Base-by-base conservation (phyloP, 306 rosid genomes). In the Inga laurina region DNA sequence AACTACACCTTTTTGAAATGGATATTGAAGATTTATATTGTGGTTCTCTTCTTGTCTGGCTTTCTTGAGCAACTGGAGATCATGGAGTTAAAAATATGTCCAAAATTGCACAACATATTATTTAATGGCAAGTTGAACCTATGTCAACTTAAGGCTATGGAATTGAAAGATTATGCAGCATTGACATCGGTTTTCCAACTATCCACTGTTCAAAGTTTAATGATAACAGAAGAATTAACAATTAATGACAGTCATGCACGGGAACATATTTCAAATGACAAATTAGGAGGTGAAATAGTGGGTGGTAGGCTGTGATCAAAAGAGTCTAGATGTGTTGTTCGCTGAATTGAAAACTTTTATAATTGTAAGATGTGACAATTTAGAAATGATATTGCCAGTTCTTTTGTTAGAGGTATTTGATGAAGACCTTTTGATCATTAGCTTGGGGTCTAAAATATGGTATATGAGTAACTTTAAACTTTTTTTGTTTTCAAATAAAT, bases 361-460 rank as follows among this genome's bases (percentile, higher is more conserved):
- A 30, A 69, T 85, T 21, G 74, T 30, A 16, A 75, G 52, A 30
- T 85, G 88, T 39, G n/a, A 13, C 3, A 14, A 4, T 74, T 24
- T 85, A n/a, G 80, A 85, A 77, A 76, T 81, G 46, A 39, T 76
- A 54, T 62, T 85, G 30, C 85, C 80, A 48, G 32, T 32, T 32
- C 32, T 32, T 85, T 65, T 41, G 75, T 0, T 2, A 32, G 32
- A 32, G 74, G 61, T 14, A 83, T 78, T 78, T n/a, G n/a, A n/a
- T n/a, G n/a, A n/a, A n/a, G n/a, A n/a, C n/a, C n/a, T n/a, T n/a
- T n/a, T n/a, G n/a, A n/a, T n/a, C n/a, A n/a, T n/a, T n/a, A n/a
- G n/a, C n/a, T n/a, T n/a, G n/a, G n/a, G n/a, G n/a, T n/a, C n/a
- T n/a, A n/a, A n/a, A n/a, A n/a, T n/a, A n/a, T n/a, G n/a, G n/a